These are phyloP conservation scores for Salvia splendens DNA, from an alignment of 257 asterid genomes.

Conservation along the genomic window DNA sequence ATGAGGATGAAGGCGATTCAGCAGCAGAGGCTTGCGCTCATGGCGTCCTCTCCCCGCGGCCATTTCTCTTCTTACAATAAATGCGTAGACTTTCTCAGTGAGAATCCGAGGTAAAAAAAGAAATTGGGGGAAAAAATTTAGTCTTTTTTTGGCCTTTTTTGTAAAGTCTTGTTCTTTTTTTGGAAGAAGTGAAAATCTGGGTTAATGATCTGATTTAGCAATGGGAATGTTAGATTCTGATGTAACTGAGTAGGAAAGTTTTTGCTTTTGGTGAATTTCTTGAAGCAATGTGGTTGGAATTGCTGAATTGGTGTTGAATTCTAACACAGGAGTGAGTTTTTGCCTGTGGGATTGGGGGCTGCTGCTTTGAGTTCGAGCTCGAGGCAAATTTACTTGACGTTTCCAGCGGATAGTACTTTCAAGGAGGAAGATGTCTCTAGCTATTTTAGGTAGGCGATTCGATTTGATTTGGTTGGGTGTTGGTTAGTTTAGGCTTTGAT, in stretches of 20 bases:
- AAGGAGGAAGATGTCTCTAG: conserved; percentile 93
- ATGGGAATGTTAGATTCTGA: too few relatives aligned
- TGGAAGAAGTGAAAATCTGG: conserved; percentile 17
- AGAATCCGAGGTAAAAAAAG: conserved; percentile 58
- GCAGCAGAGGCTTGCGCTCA: conserved; percentile 72
- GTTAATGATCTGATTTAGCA: too few relatives aligned
- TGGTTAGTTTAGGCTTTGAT: conserved; percentile 3
- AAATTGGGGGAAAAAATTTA: background rate
- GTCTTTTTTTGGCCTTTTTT: conserved; percentile 4
- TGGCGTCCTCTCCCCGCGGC: conserved; percentile 53
- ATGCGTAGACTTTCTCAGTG: conserved; percentile 59
- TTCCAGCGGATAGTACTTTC: conserved; percentile 94
- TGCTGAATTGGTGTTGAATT: conserved; percentile 37
- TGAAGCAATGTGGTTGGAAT: too few relatives aligned
- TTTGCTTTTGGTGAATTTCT: too few relatives aligned
- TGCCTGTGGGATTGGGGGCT: conserved; percentile 53
- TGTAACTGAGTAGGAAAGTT: too few relatives aligned
- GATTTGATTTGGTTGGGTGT: background rate
- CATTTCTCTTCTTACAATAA: conserved; percentile 56
- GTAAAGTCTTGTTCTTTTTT: conserved; percentile 19
- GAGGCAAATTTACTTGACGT: conserved; percentile 88
- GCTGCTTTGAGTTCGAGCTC: conserved; percentile 52
- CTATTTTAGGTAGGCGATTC: conserved; percentile 65
- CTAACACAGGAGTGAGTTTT: conserved; percentile 49
- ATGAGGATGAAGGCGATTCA: conserved; percentile 78